Base-by-base conservation (phyloP, 1,284 basidiomycete species). In the Boletus mariae region DNA sequence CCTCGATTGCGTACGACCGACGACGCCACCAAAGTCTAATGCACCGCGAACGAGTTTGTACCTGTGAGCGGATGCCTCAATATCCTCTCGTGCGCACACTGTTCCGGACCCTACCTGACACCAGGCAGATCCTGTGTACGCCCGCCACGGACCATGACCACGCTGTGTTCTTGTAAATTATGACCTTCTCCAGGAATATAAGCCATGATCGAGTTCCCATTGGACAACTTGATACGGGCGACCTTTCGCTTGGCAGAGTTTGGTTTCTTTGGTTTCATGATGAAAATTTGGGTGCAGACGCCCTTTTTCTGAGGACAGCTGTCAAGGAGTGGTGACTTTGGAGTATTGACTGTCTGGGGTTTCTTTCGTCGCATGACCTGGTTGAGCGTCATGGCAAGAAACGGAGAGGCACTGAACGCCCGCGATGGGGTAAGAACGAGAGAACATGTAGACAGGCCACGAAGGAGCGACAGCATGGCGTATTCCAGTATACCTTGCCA, bases 181-280 rank as follows among this genome's bases (percentile, higher is more conserved):
- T 99, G 96, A 1, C 97, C 97, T 68, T 99, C 97, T 60, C 97
- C 97, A 40, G 91, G 92, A 52, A 99, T 95, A 70, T 98, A 99
- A 13, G 95, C 95, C 73, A 91, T 89, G 54, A 95, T 81, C 40
- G 85, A 87, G 70, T 92, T 89, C 48, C 97, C 97, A 32, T 90
- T 96, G 32, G 87, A 83, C 47, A 99, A 78, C 76, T 96, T 96
- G 61, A 99, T 88, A 67, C 92, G 83, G 41, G 94, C 94, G 55
- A 98, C 92, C 75, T 98, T 99, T 58, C 97, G 91, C 67, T 98
- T 94, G 43, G 95, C 95, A 41, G 96, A 99, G 75, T 99, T 99
- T 59, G 97, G 97, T 71, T 99, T 99, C 78, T 95, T 98, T 25
- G 97, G 97, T 67, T 90, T 94, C 62, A 80, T 82, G 44, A 85